These are phyloP conservation scores for Zygoascus biomembranicola DNA, from an alignment of 805 yeast genomes.

Conservation along the genomic window DNA sequence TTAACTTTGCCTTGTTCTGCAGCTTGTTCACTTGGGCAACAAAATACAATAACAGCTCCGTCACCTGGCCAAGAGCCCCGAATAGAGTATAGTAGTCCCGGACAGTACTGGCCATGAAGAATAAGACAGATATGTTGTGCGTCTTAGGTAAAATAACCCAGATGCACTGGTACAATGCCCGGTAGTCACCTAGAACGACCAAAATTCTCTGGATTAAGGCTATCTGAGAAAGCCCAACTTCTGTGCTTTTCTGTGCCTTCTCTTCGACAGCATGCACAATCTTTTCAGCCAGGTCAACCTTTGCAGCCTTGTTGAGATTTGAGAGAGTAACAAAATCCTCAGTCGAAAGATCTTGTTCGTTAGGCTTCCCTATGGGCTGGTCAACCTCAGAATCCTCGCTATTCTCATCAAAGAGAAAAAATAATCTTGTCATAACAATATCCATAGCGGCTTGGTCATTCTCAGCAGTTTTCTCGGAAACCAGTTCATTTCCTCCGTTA, in stretches of 20 bases:
- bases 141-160: slow-evolving; percentile 48
- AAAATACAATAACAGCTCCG: slow-evolving; percentile 15
- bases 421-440: not conserved
- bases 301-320: not conserved
- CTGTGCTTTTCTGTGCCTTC: not conserved
- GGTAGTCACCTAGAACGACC: slow-evolving; percentile 39
- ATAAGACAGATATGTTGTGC: slow-evolving; percentile 43
- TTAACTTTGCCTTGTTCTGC: slow-evolving; percentile 12
- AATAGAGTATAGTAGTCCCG: slow-evolving; percentile 14
- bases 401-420: slow-evolving; percentile 3
- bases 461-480: no score
- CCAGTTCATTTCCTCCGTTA: not conserved
- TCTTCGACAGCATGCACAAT: slow-evolving; percentile 4
- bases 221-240: slow-evolving; percentile 11
- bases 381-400: not conserved
- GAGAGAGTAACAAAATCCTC: not conserved
- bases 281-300: slow-evolving; percentile 6
- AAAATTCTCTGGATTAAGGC: slow-evolving; percentile 49
- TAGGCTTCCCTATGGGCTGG: not conserved
- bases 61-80: slow-evolving; percentile 16
- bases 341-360: slow-evolving; percentile 1
- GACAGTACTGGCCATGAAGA: slow-evolving; percentile 30
- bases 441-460: not conserved
- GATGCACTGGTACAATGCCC: slow-evolving; percentile 21
- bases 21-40: slow-evolving; percentile 12